Base-by-base conservation (phyloP, 805 yeast genomes). In the Clavispora fructus region DNA sequence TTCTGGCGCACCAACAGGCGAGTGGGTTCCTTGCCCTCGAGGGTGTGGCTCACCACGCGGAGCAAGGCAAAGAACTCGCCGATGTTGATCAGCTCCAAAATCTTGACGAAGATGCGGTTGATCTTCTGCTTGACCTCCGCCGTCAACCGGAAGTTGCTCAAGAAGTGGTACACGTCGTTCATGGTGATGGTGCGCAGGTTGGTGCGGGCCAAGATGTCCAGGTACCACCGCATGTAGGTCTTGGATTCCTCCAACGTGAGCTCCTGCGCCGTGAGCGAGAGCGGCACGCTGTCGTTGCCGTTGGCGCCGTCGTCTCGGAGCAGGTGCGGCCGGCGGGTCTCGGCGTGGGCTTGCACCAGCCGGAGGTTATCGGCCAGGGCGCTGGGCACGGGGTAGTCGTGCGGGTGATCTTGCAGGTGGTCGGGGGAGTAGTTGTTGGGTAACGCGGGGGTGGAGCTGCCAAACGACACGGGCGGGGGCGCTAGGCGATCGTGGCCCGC, bases 181-280 rank as follows among this genome's bases (percentile, higher is more conserved):
- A 92, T 68, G 4, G 82, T 74, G 7, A 92, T 81, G 29, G 87
- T 67, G 49, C 83, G 75, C 38, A 82, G 75, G 33, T 82, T 82
- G 51, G 85, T 85, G 44, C 91, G 77, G 39, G 86, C 75, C 32
- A 86, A 76, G 29, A 92, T 80, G 58, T 88, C 91, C 54, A 89
- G 85, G 63, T 91, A 92, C 99, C 99, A 92, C 53, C 97, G 73
- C 55, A 92, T 78, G 64, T 92, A 92, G 1, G 97, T 86, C 57
- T 84, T 80, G 11, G 82, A 78, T 64, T 92, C 99, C 46, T 85
- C 86, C 16, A 75, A 74, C 0, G 96, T 78, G 40, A 92, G 74
- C 47, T 88, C 88, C 40, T 75, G 78, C 1, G 79, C 75, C 1
- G 83, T 72, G n/a, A 87, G 65, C 2, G 89, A 79, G 42, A 86